A percentile compares a stretch with the other conserved stretches of the same genome.
Evolutionary conservation across 148 eudicot species (phyloP).

Genomic region (Camellia granthamiana): DNA sequence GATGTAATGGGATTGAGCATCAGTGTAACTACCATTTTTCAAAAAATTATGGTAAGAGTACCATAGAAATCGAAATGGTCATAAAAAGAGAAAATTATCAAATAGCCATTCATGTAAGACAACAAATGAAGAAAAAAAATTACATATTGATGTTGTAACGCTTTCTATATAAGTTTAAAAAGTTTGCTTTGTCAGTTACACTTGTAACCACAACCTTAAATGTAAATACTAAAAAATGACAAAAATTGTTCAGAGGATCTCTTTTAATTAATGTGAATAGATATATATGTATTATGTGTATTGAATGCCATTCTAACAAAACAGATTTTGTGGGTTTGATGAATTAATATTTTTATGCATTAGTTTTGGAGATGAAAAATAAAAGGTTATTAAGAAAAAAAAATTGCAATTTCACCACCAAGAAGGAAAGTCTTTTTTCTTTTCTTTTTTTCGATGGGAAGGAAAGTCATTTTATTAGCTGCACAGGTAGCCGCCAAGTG

Average conservation of each 20-base stretch:
- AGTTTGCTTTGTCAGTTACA: background rate
- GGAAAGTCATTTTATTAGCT: no score
- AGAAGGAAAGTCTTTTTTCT: no score
- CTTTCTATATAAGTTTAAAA: background rate
- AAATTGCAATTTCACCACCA: background rate
- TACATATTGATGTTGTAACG: background rate
- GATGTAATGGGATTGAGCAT: no score
- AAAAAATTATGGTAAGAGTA: background rate
- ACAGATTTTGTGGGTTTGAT: constrained; percentile 5
- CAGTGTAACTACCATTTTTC: no score
- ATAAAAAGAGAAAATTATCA: constrained; percentile 9
- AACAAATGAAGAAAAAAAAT: background rate
- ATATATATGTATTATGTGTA: background rate
- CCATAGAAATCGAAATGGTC: background rate
- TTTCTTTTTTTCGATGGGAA: no score
- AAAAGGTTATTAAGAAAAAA: background rate
- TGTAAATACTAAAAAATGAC: background rate
- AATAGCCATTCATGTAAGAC: background rate
- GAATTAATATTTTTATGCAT: background rate
- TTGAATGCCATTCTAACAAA: background rate
- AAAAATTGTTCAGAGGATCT: background rate
- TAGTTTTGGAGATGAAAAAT: background rate
- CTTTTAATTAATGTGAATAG: background rate
- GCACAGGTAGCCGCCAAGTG: background rate
- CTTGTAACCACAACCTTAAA: background rate